Evolutionary conservation across 2,329 filamentous ascomycete species (phyloP), one percentile per base, ranked within the genome.

Genomic region (Purpureocillium takamizusanense): DNA sequence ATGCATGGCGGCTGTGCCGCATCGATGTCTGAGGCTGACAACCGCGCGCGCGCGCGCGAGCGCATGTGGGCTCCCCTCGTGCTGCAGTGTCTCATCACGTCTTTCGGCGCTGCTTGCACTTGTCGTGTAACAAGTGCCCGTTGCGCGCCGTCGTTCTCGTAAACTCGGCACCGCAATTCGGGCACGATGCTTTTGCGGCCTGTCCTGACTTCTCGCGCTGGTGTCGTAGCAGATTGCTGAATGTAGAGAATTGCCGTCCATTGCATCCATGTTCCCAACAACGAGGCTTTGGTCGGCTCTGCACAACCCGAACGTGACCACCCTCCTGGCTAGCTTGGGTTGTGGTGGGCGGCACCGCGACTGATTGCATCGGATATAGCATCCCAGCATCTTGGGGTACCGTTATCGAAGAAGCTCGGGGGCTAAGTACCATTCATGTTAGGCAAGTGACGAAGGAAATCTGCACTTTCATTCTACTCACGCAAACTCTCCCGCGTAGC

Each of bases 211-310:
- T 95, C 62, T 97, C 90, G 32, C 90, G 78, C 61, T 95, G 89
- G 59, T 97, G 90, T 45, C 90, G 76, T 29, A 95, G 69, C 4
- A 95, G 74, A 57, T 95, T 95, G 74, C 88, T 95, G 57, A 95
- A 95, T 4, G 90, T 95, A 14, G 87, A 94, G 56, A 97, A 97
- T 54, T 94, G 86, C 23, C 89, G 81, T 15, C 90, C 90, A 53
- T 95, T 95, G 69, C 90, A 97, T 10, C 89, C 90, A 55, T 97
- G 90, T 44, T 95, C 90, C 86, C 86, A 97, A 62, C 90, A 95
- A 57, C 94, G 87, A 33, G 89, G 88, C 64, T 94, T 94, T n/a
- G 87, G 87, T 47, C 85, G 76, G 50, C 78, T 81, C 57, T 84
- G 82, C 14, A 88, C 72, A 13, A 88, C 77, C 42, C 84, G 73